Evolutionary conservation across 2,329 filamentous ascomycete species (phyloP).

Genomic region (Sclerotinia sclerotiorum): DNA sequence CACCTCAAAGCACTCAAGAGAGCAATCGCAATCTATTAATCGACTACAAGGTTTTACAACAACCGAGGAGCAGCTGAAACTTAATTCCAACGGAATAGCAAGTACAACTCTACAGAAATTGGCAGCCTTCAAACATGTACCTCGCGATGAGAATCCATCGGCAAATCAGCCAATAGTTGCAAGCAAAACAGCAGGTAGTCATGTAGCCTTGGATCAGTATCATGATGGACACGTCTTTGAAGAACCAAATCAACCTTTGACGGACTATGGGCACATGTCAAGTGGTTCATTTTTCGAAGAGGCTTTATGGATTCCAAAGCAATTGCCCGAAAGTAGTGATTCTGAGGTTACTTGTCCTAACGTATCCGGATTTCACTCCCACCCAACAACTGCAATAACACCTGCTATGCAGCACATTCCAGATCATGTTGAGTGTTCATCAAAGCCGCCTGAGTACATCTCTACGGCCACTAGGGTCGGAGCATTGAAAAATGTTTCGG

Average conservation of each 20-base stretch:
- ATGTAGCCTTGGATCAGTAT: neutral
- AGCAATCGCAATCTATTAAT: constrained; percentile 22
- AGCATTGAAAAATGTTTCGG: neutral
- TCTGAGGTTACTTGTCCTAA: neutral
- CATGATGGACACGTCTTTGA: neutral
- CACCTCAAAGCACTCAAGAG: constrained; percentile 17
- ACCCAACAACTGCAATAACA: neutral
- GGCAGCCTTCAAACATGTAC: constrained; percentile 22
- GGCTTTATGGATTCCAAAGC: constrained; percentile 25
- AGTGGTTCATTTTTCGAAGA: constrained; percentile 25
- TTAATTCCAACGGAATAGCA: constrained; percentile 19
- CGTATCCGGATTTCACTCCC: neutral
- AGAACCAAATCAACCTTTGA: constrained; percentile 5
- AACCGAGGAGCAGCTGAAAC: constrained; percentile 32
- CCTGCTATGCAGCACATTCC: neutral
- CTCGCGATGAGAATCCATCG: neutral
- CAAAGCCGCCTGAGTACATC: neutral
- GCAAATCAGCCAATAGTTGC: neutral
- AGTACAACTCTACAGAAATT: constrained; percentile 24
- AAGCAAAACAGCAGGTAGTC: neutral
- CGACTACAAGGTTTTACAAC: constrained; percentile 33
- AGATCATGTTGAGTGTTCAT: neutral
- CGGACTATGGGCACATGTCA: constrained; percentile 15
- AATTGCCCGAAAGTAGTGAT: neutral
- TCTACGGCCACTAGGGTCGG: constrained; percentile 26